Base-by-base conservation (phyloP, 306 rosid species). In the Parietaria judaica region DNA sequence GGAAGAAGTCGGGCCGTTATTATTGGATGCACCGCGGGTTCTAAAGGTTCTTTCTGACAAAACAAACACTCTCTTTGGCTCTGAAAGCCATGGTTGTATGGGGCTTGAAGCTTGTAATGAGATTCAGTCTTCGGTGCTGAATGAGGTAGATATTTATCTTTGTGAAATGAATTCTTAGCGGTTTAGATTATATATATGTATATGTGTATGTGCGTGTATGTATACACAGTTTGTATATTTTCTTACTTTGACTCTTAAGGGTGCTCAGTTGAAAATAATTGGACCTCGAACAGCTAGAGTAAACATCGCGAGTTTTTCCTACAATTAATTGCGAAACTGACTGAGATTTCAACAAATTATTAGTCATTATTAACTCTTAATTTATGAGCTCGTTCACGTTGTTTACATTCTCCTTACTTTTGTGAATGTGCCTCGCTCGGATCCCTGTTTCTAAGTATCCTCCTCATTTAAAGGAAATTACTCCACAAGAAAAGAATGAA, bases 1-100 rank as follows among this genome's bases (percentile, higher is more conserved):
- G 60, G 67, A 78, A 59, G 87, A 84, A 74, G 79, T 81, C 12
- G 94, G 94, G 34, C 90, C 84, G 12, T 63, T 84, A 69, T 14
- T 64, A 70, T 58, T 84, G 76, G 79, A 86, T 64, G 79, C 63
- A 70, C 86, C 90, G 3, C 63, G 15, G 52, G 51, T 60, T 71
- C 71, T 51, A 41, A 62, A 36, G 63, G 37, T 58, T 68, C 75
- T 66, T 50, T 52, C 65, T 70, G 73, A 68, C 51, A 66, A 67
- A 17, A 69, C 63, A 23, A 71, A 64, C 72, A 64, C 52, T 59
- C 56, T 52, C 76, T 59, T 54, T 38, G 69, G 65, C 66, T 67
- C 66, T 60, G 73, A 61, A 60, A 76, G 48, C 64, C 72, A 51
- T 6, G 61, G 45, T 31, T 50, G 73, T 58, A 45, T 46, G 48